Conservation (phyloP, 352 stramenopile genomes). For the Elongisporangium senticosum region DNA sequence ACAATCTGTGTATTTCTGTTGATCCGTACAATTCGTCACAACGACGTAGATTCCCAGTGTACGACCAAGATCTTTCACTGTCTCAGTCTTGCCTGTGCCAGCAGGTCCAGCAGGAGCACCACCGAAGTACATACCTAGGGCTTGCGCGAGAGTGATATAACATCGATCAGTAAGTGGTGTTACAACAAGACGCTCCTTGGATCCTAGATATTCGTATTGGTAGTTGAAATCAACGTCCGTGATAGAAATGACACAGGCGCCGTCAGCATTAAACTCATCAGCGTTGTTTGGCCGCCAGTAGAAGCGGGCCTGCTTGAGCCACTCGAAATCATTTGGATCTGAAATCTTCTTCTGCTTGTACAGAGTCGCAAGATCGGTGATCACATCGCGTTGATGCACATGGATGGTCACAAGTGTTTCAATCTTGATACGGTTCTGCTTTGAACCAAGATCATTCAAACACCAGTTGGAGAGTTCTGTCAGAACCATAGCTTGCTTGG, state of each 20-base stretch:
- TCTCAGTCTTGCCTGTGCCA: constrained; percentile 97
- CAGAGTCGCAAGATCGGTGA: constrained; percentile 90
- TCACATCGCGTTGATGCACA: constrained; percentile 97
- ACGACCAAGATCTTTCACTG: constrained; percentile 94
- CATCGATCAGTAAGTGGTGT: constrained; percentile 96
- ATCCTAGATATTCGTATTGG: constrained; percentile 97
- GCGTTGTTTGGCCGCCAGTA: constrained; percentile 94
- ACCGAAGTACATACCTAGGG: constrained; percentile 98
- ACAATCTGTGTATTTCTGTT: constrained; percentile 97
- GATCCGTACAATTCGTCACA: constrained; percentile 97
- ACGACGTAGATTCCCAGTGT: constrained; percentile 96
- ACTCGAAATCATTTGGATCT: constrained; percentile 98
- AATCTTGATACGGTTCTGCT: constrained; percentile 97
- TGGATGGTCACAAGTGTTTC: constrained; percentile 98
- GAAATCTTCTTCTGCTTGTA: constrained; percentile 96
- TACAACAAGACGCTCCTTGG: constrained; percentile 96
- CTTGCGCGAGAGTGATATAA: constrained; percentile 97
- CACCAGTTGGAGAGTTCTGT: constrained; percentile 95
- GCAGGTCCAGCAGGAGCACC: constrained; percentile 92
- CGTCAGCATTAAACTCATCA: constrained; percentile 94
- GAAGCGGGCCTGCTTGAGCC: constrained; percentile 98
- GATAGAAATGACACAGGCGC: constrained; percentile 95
- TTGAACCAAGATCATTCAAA: constrained; percentile 93
- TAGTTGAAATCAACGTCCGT: constrained; percentile 99
- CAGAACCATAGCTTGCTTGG: constrained; percentile 91